A percentile compares a stretch with the other conserved stretches of the same genome.
Conservation (phyloP, 345 rosid genomes). For the Adansonia digitata region DNA sequence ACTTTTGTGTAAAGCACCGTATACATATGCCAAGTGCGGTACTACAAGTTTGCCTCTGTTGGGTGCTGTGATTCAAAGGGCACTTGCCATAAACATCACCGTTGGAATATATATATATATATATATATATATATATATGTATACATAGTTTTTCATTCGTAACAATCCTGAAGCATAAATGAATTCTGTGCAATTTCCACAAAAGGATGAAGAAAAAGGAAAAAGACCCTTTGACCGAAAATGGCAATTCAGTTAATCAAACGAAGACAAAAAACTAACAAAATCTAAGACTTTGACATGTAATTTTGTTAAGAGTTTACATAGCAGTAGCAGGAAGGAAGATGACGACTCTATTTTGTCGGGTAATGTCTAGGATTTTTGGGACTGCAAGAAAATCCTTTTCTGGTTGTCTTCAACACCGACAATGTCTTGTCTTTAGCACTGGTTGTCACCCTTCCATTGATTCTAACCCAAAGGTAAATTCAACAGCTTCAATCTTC, state of each 20-base stretch:
- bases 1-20: too few relatives aligned
- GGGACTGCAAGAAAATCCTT: constrained; percentile 3
- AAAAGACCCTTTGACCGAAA: background rate
- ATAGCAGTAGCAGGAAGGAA: background rate
- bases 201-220: too few relatives aligned
- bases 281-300: background rate
- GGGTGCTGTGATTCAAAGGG: too few relatives aligned
- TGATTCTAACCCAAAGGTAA: constrained; percentile 16
- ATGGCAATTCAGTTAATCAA: background rate
- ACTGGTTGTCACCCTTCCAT: background rate
- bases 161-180: background rate
- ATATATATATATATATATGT: too few relatives aligned
- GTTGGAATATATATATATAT: background rate
- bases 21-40: too few relatives aligned
- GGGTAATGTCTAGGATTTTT: constrained; percentile 9
- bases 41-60: too few relatives aligned
- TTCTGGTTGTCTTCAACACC: background rate
- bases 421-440: background rate
- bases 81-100: too few relatives aligned
- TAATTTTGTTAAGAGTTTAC: background rate
- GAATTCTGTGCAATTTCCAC: background rate
- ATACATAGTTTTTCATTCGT: too few relatives aligned
- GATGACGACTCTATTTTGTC: background rate
- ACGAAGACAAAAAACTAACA: background rate
- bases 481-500: background rate